A percentile compares a stretch with the other conserved stretches of the same genome.
Evolutionary conservation across 371 early-diverging fungal genomes (phyloP).

Genomic region (Homolaphlyctis polyrhiza): DNA sequence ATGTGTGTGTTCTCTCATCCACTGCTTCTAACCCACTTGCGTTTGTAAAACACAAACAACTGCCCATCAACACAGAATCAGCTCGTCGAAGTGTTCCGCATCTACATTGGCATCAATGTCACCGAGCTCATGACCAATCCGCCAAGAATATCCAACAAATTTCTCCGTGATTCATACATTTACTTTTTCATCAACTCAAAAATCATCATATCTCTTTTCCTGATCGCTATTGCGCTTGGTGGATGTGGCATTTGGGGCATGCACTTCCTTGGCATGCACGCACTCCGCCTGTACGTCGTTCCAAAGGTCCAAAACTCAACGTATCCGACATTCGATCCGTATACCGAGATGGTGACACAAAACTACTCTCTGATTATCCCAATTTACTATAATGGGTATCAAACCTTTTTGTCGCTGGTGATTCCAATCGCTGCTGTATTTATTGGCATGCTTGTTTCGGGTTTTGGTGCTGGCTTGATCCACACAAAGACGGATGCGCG

Average conservation of each 20-base stretch:
- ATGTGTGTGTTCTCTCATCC: no score
- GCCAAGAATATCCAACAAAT: background rate
- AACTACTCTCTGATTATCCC: background rate
- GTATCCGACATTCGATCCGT: background rate
- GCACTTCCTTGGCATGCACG: conserved; percentile 16
- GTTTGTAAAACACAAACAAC: no score
- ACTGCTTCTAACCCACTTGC: background rate
- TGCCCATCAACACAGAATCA: background rate
- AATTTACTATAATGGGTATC: background rate
- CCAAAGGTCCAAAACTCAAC: background rate
- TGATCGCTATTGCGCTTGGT: conserved; percentile 10
- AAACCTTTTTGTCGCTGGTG: conserved; percentile 5
- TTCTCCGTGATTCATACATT: background rate
- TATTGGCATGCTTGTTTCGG: conserved; percentile 7
- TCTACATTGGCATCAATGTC: conserved; percentile 2
- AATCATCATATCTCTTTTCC: conserved; percentile 7
- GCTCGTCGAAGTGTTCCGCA: background rate
- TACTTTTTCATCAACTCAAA: conserved; percentile 3
- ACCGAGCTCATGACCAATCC: background rate
- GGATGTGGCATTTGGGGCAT: conserved; percentile 16
- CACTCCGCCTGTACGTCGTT: conserved; percentile 9
- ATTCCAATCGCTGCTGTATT: conserved; percentile 9
- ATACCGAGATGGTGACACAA: background rate
- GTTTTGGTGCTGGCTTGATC: conserved; percentile 7
- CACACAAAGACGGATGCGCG: background rate